These are phyloP conservation scores for Novymonas esmeraldas DNA, from an alignment of 208 protist genomes.

Conservation along the genomic window DNA sequence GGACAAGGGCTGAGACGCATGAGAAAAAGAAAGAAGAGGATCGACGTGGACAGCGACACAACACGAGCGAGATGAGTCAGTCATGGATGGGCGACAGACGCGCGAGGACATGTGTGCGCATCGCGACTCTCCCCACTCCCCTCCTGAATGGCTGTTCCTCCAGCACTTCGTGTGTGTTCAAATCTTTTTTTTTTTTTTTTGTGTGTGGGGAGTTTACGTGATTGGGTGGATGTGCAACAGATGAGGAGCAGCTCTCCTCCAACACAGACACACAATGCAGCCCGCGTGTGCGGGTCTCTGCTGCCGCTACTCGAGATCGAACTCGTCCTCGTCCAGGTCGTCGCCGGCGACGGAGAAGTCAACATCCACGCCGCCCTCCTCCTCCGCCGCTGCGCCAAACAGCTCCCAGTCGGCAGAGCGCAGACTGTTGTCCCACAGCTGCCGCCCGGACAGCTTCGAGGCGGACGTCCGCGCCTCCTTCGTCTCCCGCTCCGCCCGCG, in stretches of 20 bases:
- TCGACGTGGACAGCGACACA: no score
- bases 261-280: not conserved
- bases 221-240: not conserved
- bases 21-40: no score
- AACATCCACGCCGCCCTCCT: constrained; percentile 72
- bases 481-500: constrained; percentile 47
- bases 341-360: constrained; percentile 64
- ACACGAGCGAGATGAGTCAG: no score
- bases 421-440: constrained; percentile 87
- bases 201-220: no score
- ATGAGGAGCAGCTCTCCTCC: not conserved
- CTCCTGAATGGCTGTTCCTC: no score
- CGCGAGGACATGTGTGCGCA: no score
- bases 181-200: no score
- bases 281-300: no score
- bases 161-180: no score
- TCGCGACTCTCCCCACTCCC: not conserved
- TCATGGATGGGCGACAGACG: no score
- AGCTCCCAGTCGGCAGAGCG: constrained; percentile 80
- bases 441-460: constrained; percentile 82
- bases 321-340: constrained; percentile 62
- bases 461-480: constrained; percentile 32
- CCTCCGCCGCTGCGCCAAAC: constrained; percentile 52
- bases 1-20: no score
- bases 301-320: constrained; percentile 66